Evolutionary conservation across 164 flowering plant genomes (phyloP).

Genomic region (Saururus chinensis): DNA sequence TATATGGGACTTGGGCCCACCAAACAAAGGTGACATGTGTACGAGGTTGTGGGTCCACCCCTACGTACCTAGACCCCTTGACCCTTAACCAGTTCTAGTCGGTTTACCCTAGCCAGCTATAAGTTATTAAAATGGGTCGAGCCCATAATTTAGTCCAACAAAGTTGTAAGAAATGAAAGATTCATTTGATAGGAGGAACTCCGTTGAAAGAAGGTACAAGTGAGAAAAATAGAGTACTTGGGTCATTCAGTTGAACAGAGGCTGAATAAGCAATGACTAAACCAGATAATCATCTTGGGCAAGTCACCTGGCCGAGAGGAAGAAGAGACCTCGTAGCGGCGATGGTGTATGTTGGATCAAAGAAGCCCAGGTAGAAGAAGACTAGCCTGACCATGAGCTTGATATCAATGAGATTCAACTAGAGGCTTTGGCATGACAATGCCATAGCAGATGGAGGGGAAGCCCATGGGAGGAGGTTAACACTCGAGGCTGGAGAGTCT

Average conservation of each 20-base stretch:
- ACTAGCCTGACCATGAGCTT: conserved; percentile 3
- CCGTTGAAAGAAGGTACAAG: neutral
- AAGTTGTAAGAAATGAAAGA: too few relatives aligned
- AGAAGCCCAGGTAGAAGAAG: conserved; percentile 6
- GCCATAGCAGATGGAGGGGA: conserved; percentile 3
- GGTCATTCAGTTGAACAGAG: conserved; percentile 60
- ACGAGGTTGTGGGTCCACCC: too few relatives aligned
- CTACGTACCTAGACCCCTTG: too few relatives aligned
- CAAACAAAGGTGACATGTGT: too few relatives aligned
- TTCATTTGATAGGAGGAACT: too few relatives aligned
- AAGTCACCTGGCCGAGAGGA: neutral
- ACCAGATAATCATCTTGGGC: conserved; percentile 16
- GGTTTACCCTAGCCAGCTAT: too few relatives aligned
- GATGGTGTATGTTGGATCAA: conserved; percentile 1
- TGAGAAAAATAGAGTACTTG: conserved; percentile 22
- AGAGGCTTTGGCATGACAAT: conserved; percentile 3
- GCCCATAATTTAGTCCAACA: too few relatives aligned
- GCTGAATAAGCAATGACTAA: conserved; percentile 52
- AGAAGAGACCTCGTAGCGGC: neutral
- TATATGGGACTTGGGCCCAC: too few relatives aligned
- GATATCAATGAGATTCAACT: conserved; percentile 1
- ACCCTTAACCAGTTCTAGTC: too few relatives aligned
- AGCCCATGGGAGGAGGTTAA: conserved; percentile 2
- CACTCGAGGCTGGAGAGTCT: neutral
- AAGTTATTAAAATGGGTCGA: too few relatives aligned